Base-by-base conservation (phyloP, 805 yeast species). In the Scheffersomyces stipitis region DNA sequence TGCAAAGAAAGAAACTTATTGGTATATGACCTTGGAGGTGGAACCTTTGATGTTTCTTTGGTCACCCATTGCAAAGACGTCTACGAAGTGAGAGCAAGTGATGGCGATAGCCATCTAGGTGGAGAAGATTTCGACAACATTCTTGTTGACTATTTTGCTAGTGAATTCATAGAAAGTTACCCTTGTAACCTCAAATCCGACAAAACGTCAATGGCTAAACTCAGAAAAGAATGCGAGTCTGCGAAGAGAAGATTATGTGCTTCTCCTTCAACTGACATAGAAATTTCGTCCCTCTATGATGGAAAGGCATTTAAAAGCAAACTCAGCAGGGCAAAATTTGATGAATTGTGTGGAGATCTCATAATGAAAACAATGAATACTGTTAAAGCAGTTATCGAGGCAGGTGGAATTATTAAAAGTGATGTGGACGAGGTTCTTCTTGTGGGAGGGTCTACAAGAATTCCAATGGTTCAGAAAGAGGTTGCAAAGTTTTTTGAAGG, bases 381-480 rank as follows among this genome's bases (percentile, higher is more conserved):
- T 36, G 98, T 91, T 50, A 96, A 88, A 71, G 91, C 85, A 69
- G 98, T 91, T 33, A 76, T 91, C 64, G 86, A 86, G 69, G 99
- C 91, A 68, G 81, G 96, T 36, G 91, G 89, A 63, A 76, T 90
- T 47, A 81, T 82, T 67, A 86, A 86, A 71, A 71, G 81, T 47
- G 95, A 87, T 54, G 80, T 91, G 56, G 88, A 91, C 66, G 99
- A 91, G 60, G 88, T 91, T 61, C 98, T 91, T 30, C 75, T 91
- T 36, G 99, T 91, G 60, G 99, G 99, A 76, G 99, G 99, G 71
- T 91, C 99, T 28, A 93, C 99, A 38, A 87, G 98, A 79, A 93
- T 91, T 73, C 99, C 98, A 72, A 91, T 89, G 78, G 91, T 91
- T 54, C 97, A 90, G 75, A 85, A 86, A 71, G 77, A 93, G 57